Evolutionary conservation across 306 rosid genomes (phyloP).

Genomic region (Amphicarpaea edgeworthii): DNA sequence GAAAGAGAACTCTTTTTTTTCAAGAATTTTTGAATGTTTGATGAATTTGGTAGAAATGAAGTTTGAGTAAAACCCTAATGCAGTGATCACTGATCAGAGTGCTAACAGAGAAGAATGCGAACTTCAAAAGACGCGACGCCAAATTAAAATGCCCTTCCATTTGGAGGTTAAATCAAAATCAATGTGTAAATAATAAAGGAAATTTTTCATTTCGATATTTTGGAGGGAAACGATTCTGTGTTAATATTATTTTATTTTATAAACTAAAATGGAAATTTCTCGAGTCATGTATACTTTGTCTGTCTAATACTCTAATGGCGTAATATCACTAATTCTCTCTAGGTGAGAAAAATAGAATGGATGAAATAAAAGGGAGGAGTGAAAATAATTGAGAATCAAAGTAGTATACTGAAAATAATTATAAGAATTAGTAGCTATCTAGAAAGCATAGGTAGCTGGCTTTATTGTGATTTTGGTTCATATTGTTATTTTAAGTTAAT

Average conservation of each 20-base stretch:
- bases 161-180: conserved; percentile 36
- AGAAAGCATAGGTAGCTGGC: too few relatives aligned
- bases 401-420: too few relatives aligned
- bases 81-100: conserved; percentile 33
- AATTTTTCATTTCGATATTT: conserved; percentile 14
- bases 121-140: conserved; percentile 7
- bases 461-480: too few relatives aligned
- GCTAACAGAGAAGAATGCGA: not conserved
- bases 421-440: too few relatives aligned
- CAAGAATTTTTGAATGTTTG: not conserved
- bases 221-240: conserved; percentile 48
- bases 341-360: too few relatives aligned
- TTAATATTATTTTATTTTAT: not conserved
- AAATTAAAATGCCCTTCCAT: conserved; percentile 3
- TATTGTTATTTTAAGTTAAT: too few relatives aligned
- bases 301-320: too few relatives aligned
- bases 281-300: too few relatives aligned
- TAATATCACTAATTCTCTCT: too few relatives aligned
- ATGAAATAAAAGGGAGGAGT: too few relatives aligned
- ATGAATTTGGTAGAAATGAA: conserved; percentile 9
- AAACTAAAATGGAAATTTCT: not conserved
- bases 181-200: conserved; percentile 15
- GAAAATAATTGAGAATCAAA: too few relatives aligned
- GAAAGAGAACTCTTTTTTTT: not conserved
- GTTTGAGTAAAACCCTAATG: conserved; percentile 40